These are phyloP conservation scores for Metschnikowia reukaufii DNA, from an alignment of 805 yeast genomes.

Conservation along the genomic window DNA sequence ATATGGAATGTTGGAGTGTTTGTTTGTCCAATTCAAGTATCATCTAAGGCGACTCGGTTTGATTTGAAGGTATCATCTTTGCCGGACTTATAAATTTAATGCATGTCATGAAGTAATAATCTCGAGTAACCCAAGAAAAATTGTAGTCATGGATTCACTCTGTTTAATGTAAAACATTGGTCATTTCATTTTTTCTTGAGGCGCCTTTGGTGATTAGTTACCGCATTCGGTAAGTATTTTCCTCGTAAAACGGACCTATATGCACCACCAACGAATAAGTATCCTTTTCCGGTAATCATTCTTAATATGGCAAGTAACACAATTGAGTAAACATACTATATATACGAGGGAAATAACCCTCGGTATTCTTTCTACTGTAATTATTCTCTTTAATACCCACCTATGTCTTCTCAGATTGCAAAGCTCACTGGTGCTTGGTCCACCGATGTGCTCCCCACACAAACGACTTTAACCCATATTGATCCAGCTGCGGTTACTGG, in stretches of 20 bases:
- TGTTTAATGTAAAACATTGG: too few species aligned
- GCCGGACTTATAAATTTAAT: too few species aligned
- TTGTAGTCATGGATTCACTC: too few species aligned
- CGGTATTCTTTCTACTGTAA: neutral
- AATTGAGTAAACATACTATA: neutral
- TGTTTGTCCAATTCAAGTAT: too few species aligned
- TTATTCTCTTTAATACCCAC: neutral
- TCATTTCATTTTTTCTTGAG: neutral
- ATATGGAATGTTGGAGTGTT: too few species aligned
- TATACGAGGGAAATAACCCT: neutral
- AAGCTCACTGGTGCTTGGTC: slow-evolving; percentile 21
- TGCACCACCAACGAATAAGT: neutral
- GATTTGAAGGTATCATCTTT: too few species aligned
- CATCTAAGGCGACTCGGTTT: too few species aligned
- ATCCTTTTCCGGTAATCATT: neutral
- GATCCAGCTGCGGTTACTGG: slow-evolving; percentile 17
- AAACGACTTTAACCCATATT: slow-evolving; percentile 21
- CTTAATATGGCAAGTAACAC: neutral
- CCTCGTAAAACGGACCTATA: slow-evolving; percentile 6
- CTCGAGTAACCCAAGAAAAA: neutral
- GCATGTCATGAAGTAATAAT: too few species aligned
- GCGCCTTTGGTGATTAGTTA: neutral
- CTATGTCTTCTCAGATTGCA: slow-evolving; percentile 12
- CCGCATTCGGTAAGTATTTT: slow-evolving; percentile 4
- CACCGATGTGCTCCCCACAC: slow-evolving; percentile 20